phyloP scores from a whole-genome alignment of 495 filamentous ascomycete genomes.

The Copromyces sp. region DNA sequence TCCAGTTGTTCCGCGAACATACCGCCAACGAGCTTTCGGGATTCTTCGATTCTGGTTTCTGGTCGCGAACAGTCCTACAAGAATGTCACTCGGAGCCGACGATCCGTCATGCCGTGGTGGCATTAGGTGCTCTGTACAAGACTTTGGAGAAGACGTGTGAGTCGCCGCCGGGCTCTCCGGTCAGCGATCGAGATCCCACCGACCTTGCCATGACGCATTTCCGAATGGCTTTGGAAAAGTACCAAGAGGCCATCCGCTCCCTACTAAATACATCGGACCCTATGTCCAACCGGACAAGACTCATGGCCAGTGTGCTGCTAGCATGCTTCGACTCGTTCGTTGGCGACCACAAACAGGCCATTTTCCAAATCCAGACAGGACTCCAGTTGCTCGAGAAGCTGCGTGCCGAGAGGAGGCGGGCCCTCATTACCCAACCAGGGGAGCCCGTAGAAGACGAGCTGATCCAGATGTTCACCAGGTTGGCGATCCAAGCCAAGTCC shows the following conservation, averaged over 20 bases:
- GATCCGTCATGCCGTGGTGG: slow-evolving; percentile 56
- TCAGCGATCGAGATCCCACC: slow-evolving; percentile 14
- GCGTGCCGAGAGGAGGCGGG: slow-evolving; percentile 28
- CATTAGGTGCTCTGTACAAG: slow-evolving; percentile 54
- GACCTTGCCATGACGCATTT: slow-evolving; percentile 32
- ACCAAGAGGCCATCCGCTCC: slow-evolving; percentile 31
- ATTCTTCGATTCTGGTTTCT: slow-evolving; percentile 53
- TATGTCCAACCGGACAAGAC: slow-evolving; percentile 29
- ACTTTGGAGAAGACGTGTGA: slow-evolving; percentile 44
- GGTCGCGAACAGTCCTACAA: slow-evolving; percentile 47
- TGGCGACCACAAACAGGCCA: slow-evolving; percentile 39
- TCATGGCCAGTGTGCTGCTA: slow-evolving; percentile 40
- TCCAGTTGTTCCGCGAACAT: slow-evolving; percentile 48
- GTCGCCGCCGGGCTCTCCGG: slow-evolving; percentile 34
- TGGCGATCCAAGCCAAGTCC: slow-evolving; percentile 48
- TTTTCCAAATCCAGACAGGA: slow-evolving; percentile 35
- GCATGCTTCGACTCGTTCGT: slow-evolving; percentile 44
- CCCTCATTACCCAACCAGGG: slow-evolving; percentile 27
- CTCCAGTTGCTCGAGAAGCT: slow-evolving; percentile 34
- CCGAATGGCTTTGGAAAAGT: slow-evolving; percentile 35
- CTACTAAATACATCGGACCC: slow-evolving; percentile 25
- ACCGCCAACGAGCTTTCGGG: slow-evolving; percentile 51
- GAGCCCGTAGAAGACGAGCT: slow-evolving; percentile 47
- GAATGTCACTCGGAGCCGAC: slow-evolving; percentile 51
- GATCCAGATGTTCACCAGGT: slow-evolving; percentile 46